Evolutionary conservation across 306 rosid genomes (phyloP), one percentile per base, ranked within the genome.

Genomic region (Ammopiptanthus mongolicus): DNA sequence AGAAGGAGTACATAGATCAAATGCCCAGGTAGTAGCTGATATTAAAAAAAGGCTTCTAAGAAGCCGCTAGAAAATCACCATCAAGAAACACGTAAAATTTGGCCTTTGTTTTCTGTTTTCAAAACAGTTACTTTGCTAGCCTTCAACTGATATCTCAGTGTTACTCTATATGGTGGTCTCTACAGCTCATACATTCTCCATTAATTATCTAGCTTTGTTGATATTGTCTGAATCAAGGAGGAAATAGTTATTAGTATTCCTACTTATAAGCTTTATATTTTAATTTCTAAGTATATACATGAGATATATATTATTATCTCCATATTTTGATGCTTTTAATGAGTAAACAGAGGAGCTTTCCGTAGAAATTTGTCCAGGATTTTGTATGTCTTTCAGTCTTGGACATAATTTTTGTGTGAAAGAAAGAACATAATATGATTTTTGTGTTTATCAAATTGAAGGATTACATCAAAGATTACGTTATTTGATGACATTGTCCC

Each of bases 341-440:
- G 72, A 64, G 56, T 55, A 33, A 46, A 66, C 90, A 90, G 95
- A 81, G 69, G 77, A 84, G 58, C 50, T 41, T 53, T 73, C 75
- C 37, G 37, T 86, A 83, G 78, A 95, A 84, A 76, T 1, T 83
- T 52, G 72, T 82, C 75, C 71, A 88, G 82, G 73, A 77, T 67
- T 65, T 84, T 46, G 67, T 90, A 44, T 90, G 91, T 65, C 71
- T 84, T 67, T 87, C 96, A 66, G 62, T 87, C 47, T 48, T 87
- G 80, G 89, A 88, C 76, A 41, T 87, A 4, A 75, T 87, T 70
- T 86, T 91, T n/a, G 75, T 90, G 39, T 64, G 81, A 79, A 83
- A 80, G 84, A 86, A 76, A n/a, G n/a, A n/a, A n/a, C n/a, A n/a
- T n/a, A n/a, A n/a, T n/a, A n/a, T n/a, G n/a, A n/a, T n/a, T n/a